A percentile compares a stretch with the other conserved stretches of the same genome.
Conservation (phyloP, 2,329 filamentous ascomycete genomes). For the Kalaharituber pfeilii region DNA sequence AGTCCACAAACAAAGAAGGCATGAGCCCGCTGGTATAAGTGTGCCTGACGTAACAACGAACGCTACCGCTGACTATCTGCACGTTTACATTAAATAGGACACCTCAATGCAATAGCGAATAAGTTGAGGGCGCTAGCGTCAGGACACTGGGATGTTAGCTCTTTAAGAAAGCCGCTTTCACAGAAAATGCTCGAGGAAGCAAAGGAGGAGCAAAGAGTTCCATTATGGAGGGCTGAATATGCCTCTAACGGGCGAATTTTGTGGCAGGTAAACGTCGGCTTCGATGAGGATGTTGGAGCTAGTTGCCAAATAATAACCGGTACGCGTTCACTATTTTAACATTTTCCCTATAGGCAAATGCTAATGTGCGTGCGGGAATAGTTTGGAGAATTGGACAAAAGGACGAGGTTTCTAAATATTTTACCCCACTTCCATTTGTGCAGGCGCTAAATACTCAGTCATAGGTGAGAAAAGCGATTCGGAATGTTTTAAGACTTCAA, state of each 20-base stretch:
- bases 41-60: too few relatives aligned
- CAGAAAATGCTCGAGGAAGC: not conserved
- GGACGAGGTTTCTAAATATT: not conserved
- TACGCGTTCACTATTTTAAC: too few relatives aligned
- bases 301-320: not conserved
- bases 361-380: too few relatives aligned
- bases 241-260: not conserved
- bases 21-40: too few relatives aligned
- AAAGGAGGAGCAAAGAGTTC: not conserved
- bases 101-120: not conserved
- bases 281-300: not conserved
- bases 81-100: not conserved
- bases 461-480: not conserved
- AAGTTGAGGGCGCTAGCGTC: not conserved
- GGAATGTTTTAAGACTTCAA: not conserved
- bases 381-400: not conserved
- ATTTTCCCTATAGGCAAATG: too few relatives aligned
- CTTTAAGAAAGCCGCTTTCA: not conserved
- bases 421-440: too few relatives aligned
- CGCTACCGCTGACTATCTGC: too few relatives aligned
- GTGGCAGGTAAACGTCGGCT: not conserved
- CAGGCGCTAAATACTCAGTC: too few relatives aligned
- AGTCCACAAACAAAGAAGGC: not conserved
- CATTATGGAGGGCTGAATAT: not conserved
- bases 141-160: not conserved